Conservation (phyloP, 2,329 filamentous ascomycete genomes). For the Plenodomus lindquistii region DNA sequence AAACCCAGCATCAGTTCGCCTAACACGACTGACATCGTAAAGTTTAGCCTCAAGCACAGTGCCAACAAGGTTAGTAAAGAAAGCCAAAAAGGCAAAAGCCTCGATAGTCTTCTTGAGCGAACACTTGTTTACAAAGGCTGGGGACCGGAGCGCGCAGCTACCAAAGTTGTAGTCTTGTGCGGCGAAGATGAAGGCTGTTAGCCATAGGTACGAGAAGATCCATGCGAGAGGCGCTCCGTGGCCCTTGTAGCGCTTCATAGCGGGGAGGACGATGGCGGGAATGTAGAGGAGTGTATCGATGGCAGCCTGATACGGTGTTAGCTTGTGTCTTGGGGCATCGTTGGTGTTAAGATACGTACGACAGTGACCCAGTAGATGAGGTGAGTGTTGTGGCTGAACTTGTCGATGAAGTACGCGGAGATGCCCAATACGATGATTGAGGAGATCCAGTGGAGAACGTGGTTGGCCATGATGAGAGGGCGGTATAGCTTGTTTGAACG, state of each 20-base stretch:
- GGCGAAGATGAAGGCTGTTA: conserved; percentile 29
- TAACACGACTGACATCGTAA: conserved; percentile 17
- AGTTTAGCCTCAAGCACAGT: conserved; percentile 20
- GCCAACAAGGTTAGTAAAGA: conserved; percentile 25
- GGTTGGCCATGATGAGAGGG: conserved; percentile 19
- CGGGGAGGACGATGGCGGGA: conserved; percentile 13
- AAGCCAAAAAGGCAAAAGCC: conserved; percentile 29
- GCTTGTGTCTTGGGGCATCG: background rate
- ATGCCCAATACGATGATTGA: conserved; percentile 23
- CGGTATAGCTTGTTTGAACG: conserved; percentile 12
- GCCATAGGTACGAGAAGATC: conserved; percentile 30
- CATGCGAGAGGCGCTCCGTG: conserved; percentile 21
- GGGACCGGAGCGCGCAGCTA: conserved; percentile 13
- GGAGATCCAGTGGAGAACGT: conserved; percentile 18
- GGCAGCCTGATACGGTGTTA: conserved; percentile 8
- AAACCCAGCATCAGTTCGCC: background rate
- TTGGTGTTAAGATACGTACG: conserved; percentile 1
- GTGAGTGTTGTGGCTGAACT: conserved; percentile 17
- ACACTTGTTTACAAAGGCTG: conserved; percentile 13
- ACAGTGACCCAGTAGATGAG: conserved; percentile 23
- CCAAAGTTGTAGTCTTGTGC: conserved; percentile 24
- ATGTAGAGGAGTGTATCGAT: conserved; percentile 17
- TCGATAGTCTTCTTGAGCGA: conserved; percentile 23
- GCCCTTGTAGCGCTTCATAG: conserved; percentile 24
- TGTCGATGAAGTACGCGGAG: conserved; percentile 20